Conservation (phyloP, 2,329 filamentous ascomycete genomes). For the Xylaria sp. region DNA sequence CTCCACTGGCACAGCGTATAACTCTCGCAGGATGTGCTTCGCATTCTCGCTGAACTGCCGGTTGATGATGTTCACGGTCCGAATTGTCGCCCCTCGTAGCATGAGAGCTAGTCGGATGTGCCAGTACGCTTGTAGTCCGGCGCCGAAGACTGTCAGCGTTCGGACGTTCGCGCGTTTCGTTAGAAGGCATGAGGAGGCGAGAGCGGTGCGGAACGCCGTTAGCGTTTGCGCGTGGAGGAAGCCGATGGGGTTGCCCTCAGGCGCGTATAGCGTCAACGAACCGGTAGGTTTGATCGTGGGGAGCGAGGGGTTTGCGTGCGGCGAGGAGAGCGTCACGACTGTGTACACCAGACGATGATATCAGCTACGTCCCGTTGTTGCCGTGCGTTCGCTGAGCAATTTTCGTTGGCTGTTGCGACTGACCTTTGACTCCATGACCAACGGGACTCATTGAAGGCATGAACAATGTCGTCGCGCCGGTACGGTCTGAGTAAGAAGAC, state of each 20-base stretch:
- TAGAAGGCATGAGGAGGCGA: constrained; percentile 75
- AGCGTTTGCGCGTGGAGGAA: constrained; percentile 78
- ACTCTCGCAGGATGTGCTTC: constrained; percentile 60
- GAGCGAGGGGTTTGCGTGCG: constrained; percentile 47
- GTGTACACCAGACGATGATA: constrained; percentile 15
- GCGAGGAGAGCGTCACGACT: constrained; percentile 72
- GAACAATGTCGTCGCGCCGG: constrained; percentile 72
- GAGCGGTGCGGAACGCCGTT: constrained; percentile 82
- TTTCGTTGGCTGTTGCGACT: constrained; percentile 22
- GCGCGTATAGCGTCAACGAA: constrained; percentile 74
- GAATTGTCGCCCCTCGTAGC: constrained; percentile 75
- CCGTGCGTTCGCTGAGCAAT: not conserved
- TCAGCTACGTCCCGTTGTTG: not conserved
- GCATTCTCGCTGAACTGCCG: constrained; percentile 72
- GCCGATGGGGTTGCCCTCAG: constrained; percentile 70
- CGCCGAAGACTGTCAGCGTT: constrained; percentile 85
- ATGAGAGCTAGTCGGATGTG: constrained; percentile 86
- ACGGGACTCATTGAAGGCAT: constrained; percentile 75
- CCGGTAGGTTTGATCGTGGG: constrained; percentile 65
- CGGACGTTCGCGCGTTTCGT: constrained; percentile 74
- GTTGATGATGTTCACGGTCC: constrained; percentile 85
- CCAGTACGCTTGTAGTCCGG: constrained; percentile 93
- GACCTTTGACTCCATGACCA: constrained; percentile 75
- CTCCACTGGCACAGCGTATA: constrained; percentile 56
- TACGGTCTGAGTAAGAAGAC: constrained; percentile 58